Evolutionary conservation across 2,329 filamentous ascomycete species (phyloP).

Genomic region (Plenodomus lindquistii): DNA sequence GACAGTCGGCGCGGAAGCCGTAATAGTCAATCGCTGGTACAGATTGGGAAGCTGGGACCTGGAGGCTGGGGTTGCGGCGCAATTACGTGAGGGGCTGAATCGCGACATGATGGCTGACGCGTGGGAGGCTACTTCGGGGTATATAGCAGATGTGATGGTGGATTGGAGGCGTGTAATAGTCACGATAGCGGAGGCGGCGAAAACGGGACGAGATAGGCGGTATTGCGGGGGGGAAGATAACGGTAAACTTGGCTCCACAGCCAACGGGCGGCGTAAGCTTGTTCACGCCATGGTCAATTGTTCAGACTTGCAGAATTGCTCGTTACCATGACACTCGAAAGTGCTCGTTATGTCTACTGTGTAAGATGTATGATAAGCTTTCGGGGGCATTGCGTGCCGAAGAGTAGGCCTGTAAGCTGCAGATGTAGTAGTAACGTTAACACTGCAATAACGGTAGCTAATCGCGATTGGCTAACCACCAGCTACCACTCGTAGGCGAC

Average conservation of each 20-base stretch:
- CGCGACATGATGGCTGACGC: constrained; percentile 3
- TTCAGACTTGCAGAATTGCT: too few relatives aligned
- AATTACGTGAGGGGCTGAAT: constrained; percentile 3
- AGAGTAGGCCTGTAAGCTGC: too few relatives aligned
- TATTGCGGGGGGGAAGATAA: constrained; percentile 2
- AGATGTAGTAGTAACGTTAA: too few relatives aligned
- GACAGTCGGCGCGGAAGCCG: background rate
- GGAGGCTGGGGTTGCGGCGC: background rate
- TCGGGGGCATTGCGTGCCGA: too few relatives aligned
- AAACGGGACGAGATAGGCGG: background rate
- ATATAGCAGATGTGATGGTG: background rate
- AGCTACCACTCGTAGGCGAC: too few relatives aligned
- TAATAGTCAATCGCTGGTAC: constrained; percentile 4
- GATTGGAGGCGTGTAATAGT: background rate
- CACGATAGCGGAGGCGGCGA: constrained; percentile 2
- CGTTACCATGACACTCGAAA: too few relatives aligned
- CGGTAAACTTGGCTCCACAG: background rate
- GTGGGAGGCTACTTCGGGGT: background rate
- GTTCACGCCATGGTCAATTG: too few relatives aligned
- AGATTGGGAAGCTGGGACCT: constrained; percentile 8
- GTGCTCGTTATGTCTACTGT: too few relatives aligned
- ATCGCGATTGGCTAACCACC: too few relatives aligned
- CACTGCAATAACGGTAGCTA: too few relatives aligned
- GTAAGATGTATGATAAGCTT: too few relatives aligned
- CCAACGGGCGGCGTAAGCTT: too few relatives aligned